A percentile compares a stretch with the other conserved stretches of the same genome.
These are phyloP conservation scores for Brasenia schreberi DNA, from an alignment of 164 flowering plant species.

Conservation along the genomic window DNA sequence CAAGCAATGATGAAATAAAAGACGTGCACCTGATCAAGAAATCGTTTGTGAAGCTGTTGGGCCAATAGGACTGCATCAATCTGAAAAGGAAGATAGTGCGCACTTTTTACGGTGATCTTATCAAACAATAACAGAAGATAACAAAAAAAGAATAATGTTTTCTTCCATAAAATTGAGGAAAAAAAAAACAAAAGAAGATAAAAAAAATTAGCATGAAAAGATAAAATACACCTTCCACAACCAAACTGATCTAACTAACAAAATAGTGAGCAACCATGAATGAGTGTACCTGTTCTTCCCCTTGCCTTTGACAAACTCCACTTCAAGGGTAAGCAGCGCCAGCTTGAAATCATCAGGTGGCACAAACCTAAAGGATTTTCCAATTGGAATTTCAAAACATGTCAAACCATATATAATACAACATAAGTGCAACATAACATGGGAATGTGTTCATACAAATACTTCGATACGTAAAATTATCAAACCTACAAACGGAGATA, in stretches of 20 bases:
- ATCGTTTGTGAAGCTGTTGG: constrained; percentile 42
- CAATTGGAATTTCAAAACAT: background rate
- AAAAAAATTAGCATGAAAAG: background rate
- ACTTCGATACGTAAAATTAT: background rate
- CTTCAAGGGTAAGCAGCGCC: constrained; percentile 50
- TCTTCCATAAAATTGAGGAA: background rate
- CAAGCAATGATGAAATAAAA: too few species aligned
- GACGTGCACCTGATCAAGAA: constrained; percentile 36
- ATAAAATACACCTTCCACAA: background rate
- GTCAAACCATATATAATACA: background rate
- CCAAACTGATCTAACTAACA: background rate
- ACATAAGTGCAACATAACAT: background rate
- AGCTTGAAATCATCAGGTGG: constrained; percentile 48
- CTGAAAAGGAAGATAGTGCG: constrained; percentile 22
- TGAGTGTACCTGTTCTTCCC: constrained; percentile 33
- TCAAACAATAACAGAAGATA: background rate
- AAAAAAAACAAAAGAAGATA: background rate
- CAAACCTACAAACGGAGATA: constrained; percentile 49
- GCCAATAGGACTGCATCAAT: constrained; percentile 49
- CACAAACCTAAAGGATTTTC: constrained; percentile 24
- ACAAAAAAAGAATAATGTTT: background rate
- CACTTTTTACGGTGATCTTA: background rate
- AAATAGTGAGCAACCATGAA: background rate
- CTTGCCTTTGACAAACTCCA: constrained; percentile 53
- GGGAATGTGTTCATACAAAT: background rate